Percentiles rank a stretch among this genome's conserved stretches.
phyloP scores from a whole-genome alignment of 1,284 basidiomycete species.

The Wallemia mellicola region DNA sequence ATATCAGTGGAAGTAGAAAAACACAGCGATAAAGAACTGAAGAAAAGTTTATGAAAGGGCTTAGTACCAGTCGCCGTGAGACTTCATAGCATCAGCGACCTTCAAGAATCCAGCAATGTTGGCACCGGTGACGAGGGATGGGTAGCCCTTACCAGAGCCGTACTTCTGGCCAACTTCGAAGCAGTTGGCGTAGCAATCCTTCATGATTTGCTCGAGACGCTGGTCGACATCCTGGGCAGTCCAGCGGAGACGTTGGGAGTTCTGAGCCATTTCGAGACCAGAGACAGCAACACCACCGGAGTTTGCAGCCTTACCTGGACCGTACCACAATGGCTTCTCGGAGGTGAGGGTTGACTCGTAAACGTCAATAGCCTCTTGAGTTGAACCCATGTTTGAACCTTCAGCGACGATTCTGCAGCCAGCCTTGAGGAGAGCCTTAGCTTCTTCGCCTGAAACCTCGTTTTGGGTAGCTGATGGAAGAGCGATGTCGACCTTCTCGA shows the following conservation, averaged over 20 bases:
- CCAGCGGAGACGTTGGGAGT: slow-evolving; percentile 29
- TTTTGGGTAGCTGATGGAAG: slow-evolving; percentile 51
- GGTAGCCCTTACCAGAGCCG: slow-evolving; percentile 18
- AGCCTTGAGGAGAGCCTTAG: slow-evolving; percentile 33
- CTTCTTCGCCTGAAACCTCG: slow-evolving; percentile 41
- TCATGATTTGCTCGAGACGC: slow-evolving; percentile 47
- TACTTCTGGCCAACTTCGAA: slow-evolving; percentile 27
- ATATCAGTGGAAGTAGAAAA: not conserved
- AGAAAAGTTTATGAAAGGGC: not conserved
- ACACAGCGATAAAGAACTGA: not conserved
- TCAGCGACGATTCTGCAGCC: slow-evolving; percentile 46
- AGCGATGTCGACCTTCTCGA: slow-evolving; percentile 35
- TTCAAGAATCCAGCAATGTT: slow-evolving; percentile 34
- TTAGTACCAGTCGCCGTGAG: slow-evolving; percentile 45
- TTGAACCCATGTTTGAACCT: slow-evolving; percentile 35
- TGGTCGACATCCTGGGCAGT: slow-evolving; percentile 42
- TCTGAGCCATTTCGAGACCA: slow-evolving; percentile 54
- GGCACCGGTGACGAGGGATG: slow-evolving; percentile 34
- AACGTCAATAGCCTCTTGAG: slow-evolving; percentile 32
- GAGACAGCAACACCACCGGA: slow-evolving; percentile 38
- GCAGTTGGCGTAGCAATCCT: slow-evolving; percentile 29
- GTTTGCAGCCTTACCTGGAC: slow-evolving; percentile 41
- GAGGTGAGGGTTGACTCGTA: slow-evolving; percentile 32
- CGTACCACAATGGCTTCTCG: slow-evolving; percentile 30
- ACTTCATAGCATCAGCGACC: slow-evolving; percentile 31